These are phyloP conservation scores for Metschnikowia lochheadii DNA, from an alignment of 805 yeast species.

Conservation along the genomic window DNA sequence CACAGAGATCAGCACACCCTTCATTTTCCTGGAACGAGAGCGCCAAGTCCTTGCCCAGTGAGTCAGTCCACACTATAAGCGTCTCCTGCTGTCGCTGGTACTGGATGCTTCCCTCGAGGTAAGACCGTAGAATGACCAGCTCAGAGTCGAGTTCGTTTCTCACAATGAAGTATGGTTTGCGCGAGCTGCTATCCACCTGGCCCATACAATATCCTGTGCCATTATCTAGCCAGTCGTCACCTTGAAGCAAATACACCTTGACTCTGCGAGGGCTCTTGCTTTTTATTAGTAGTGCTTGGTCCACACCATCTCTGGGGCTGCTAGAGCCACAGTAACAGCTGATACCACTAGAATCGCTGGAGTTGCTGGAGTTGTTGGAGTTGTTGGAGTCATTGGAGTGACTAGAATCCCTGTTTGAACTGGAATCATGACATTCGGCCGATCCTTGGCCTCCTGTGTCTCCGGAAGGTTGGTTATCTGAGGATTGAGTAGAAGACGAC, in stretches of 20 bases:
- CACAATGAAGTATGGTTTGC: slow-evolving; percentile 62
- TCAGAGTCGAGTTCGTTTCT: slow-evolving; percentile 61
- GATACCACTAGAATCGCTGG: too few relatives aligned
- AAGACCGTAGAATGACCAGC: slow-evolving; percentile 58
- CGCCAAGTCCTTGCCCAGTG: slow-evolving; percentile 71
- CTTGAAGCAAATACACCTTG: slow-evolving; percentile 79
- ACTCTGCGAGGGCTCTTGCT: slow-evolving; percentile 63
- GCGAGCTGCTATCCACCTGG: slow-evolving; percentile 34
- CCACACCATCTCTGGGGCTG: neutral
- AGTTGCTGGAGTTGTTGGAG: too few relatives aligned
- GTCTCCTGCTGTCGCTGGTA: slow-evolving; percentile 95
- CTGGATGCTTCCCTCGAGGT: slow-evolving; percentile 69
- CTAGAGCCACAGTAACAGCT: neutral
- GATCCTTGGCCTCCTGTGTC: neutral
- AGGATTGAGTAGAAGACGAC: neutral
- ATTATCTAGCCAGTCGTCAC: slow-evolving; percentile 83
- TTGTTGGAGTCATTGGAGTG: too few relatives aligned
- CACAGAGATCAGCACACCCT: slow-evolving; percentile 83
- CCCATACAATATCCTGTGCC: slow-evolving; percentile 93
- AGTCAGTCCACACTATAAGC: slow-evolving; percentile 89
- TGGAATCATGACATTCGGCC: too few relatives aligned
- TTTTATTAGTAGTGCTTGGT: slow-evolving; percentile 5
- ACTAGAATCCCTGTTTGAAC: too few relatives aligned
- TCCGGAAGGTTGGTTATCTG: neutral
- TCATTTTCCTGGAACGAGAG: slow-evolving; percentile 87